phyloP scores from a whole-genome alignment of 345 rosid genomes.

The Brassica incana region DNA sequence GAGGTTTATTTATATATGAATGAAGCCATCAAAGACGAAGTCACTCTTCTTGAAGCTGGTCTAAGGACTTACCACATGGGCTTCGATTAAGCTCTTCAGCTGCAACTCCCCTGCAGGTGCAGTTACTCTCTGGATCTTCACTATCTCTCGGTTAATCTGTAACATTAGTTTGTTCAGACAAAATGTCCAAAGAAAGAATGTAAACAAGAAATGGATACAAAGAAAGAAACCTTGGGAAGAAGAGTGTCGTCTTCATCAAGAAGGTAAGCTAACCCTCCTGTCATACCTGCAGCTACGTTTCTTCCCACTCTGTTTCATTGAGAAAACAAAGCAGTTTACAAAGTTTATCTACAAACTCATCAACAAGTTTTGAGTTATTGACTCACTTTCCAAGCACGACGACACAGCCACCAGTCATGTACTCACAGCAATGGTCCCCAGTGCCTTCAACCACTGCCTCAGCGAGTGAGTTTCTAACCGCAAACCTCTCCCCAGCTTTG shows the following conservation, averaged over 20 bases:
- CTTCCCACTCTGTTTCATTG: conserved; percentile 79
- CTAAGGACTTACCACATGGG: conserved; percentile 78
- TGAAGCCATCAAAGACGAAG: background rate
- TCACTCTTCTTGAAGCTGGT: background rate
- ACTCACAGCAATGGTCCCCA: conserved; percentile 97
- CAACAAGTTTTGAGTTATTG: background rate
- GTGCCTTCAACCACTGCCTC: conserved; percentile 99
- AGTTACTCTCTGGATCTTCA: conserved; percentile 89
- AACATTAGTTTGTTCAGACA: background rate
- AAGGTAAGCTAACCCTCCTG: conserved; percentile 93
- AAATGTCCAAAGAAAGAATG: conserved; percentile 7
- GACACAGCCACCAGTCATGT: conserved; percentile 99
- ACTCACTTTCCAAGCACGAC: conserved; percentile 97
- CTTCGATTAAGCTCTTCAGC: conserved; percentile 81
- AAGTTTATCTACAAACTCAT: background rate
- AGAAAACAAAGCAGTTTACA: background rate
- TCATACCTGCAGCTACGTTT: conserved; percentile 99
- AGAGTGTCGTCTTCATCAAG: conserved; percentile 89
- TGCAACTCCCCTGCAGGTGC: conserved; percentile 98
- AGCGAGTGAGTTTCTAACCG: conserved; percentile 97
- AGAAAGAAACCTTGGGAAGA: conserved; percentile 70
- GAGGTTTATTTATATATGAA: background rate
- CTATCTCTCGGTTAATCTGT: conserved; percentile 90
- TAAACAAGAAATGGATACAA: conserved; percentile 1
- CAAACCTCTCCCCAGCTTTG: conserved; percentile 97